Evolutionary conservation across 2,329 filamentous ascomycete genomes (phyloP).

Genomic region (Colletotrichum incanum): DNA sequence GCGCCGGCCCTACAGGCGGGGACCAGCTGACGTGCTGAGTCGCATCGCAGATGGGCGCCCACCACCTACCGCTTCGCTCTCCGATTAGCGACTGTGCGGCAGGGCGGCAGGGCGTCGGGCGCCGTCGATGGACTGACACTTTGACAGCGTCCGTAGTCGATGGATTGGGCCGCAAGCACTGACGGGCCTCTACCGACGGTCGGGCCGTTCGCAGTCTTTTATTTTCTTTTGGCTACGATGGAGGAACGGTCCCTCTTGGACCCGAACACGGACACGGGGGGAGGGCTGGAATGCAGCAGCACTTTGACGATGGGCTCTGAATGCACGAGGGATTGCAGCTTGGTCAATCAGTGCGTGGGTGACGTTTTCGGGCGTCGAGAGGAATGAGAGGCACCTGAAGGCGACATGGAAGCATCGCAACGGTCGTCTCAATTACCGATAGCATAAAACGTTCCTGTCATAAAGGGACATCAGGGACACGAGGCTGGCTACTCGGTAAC

Average conservation of each 20-base stretch:
- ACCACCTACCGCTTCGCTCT: neutral
- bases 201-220: neutral
- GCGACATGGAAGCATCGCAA: neutral
- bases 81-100: conserved; percentile 36
- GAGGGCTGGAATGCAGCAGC: conserved; percentile 10
- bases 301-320: conserved; percentile 19
- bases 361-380: neutral
- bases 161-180: neutral
- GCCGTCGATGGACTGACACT: conserved; percentile 29
- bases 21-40: conserved; percentile 7
- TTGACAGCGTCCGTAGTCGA: conserved; percentile 29
- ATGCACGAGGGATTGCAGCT: conserved; percentile 4
- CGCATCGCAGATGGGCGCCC: conserved; percentile 36
- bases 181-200: conserved; percentile 11
- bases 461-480: neutral
- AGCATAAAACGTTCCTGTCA: neutral
- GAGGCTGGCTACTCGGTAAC: neutral
- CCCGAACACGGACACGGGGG: conserved; percentile 28
- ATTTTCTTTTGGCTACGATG: neutral
- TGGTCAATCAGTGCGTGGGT: conserved; percentile 8
- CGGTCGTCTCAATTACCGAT: neutral
- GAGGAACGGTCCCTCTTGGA: conserved; percentile 13
- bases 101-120: conserved; percentile 10
- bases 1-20: conserved; percentile 29
- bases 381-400: neutral